Percentiles rank a stretch among this genome's conserved stretches.
phyloP scores from a whole-genome alignment of 305 asterid genomes.

The Solanum hybrid region DNA sequence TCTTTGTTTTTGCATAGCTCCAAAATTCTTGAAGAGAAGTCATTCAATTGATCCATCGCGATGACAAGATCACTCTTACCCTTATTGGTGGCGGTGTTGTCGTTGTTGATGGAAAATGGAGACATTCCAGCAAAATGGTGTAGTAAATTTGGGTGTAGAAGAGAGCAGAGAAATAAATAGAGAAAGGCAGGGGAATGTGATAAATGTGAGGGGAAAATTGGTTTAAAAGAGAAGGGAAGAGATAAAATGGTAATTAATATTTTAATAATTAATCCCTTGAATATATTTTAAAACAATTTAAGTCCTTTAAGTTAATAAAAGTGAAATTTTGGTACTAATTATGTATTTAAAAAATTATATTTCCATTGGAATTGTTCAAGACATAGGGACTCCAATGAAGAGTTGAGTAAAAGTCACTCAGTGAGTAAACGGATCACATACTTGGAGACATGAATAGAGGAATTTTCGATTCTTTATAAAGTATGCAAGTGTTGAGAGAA shows the following conservation, averaged over 20 bases:
- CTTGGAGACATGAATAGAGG: too few species aligned
- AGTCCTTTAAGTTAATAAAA: too few species aligned
- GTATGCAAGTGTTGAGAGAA: too few species aligned
- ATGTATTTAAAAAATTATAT: too few species aligned
- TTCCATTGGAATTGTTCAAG: background rate
- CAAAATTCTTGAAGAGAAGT: conserved; percentile 25
- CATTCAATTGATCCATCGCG: conserved; percentile 15
- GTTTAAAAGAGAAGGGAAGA: background rate
- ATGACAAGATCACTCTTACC: background rate
- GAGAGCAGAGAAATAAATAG: background rate
- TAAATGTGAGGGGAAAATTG: background rate
- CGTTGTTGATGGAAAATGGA: background rate
- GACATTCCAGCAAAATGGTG: background rate
- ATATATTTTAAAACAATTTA: too few species aligned
- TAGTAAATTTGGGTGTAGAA: background rate
- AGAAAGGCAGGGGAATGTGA: background rate
- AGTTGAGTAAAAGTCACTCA: background rate
- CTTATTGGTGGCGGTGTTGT: background rate
- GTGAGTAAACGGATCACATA: too few species aligned
- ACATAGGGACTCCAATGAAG: background rate
- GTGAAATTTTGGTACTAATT: too few species aligned
- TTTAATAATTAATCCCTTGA: too few species aligned
- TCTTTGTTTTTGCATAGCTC: conserved; percentile 22
- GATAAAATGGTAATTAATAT: background rate
- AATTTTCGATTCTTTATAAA: too few species aligned